A percentile compares a stretch with the other conserved stretches of the same genome.
These are phyloP conservation scores for Xanthoceras sorbifolium DNA, from an alignment of 345 rosid species.

Conservation along the genomic window DNA sequence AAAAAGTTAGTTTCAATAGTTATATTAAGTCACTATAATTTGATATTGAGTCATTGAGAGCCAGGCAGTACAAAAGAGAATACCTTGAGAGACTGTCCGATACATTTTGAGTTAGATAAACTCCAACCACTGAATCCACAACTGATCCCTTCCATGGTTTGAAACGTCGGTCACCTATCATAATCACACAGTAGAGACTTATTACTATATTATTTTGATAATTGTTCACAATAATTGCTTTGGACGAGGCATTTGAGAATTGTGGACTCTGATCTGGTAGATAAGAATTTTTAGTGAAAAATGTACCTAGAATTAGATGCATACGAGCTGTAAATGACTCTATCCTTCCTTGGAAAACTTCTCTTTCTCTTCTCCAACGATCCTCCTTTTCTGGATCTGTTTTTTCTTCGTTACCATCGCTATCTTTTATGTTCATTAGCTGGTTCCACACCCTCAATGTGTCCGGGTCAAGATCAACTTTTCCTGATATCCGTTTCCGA, in stretches of 20 bases:
- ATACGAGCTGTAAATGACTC: slow-evolving; percentile 35
- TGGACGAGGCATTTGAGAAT: background rate
- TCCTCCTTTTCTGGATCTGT: slow-evolving; percentile 25
- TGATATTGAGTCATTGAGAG: background rate
- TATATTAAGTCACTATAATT: background rate
- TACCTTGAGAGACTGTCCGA: slow-evolving; percentile 63
- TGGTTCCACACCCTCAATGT: slow-evolving; percentile 43
- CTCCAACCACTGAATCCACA: slow-evolving; percentile 69
- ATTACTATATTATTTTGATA: background rate
- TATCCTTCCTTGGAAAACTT: slow-evolving; percentile 29
- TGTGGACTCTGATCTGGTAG: background rate
- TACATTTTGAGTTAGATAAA: slow-evolving; percentile 66
- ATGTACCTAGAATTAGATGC: slow-evolving; percentile 50
- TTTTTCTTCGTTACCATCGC: slow-evolving; percentile 11
- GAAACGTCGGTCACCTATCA: slow-evolving; percentile 55
- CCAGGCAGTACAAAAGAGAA: background rate
- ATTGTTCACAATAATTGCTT: background rate
- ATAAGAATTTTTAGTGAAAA: background rate
- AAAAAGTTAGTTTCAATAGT: background rate
- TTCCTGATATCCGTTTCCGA: slow-evolving; percentile 5
- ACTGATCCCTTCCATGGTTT: slow-evolving; percentile 69
- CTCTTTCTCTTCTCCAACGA: slow-evolving; percentile 41
- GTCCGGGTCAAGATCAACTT: slow-evolving; percentile 41
- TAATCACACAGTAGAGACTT: background rate
- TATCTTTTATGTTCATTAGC: slow-evolving; percentile 28